Evolutionary conservation across 176 grass and related monocot genomes (phyloP).

Genomic region (Cenchrus americanus): DNA sequence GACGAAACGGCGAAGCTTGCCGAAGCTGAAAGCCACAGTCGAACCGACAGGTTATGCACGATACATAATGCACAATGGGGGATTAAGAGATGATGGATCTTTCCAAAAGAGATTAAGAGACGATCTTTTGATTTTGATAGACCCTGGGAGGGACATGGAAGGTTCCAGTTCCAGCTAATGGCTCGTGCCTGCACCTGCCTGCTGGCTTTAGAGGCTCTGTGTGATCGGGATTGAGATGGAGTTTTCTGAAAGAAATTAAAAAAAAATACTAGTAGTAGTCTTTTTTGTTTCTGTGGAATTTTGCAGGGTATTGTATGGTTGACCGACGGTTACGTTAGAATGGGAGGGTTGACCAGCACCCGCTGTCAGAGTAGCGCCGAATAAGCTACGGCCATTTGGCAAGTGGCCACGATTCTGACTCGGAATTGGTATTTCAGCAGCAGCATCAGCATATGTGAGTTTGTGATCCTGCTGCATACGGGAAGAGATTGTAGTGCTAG

Average conservation of each 20-base stretch:
- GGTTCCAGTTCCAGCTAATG: neutral
- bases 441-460: too few species aligned
- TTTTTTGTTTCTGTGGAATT: neutral
- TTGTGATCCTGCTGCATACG: too few species aligned
- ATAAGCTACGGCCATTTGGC: neutral
- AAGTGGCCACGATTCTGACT: too few species aligned
- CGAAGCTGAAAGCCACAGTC: neutral
- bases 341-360: neutral
- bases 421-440: too few species aligned
- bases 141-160: neutral
- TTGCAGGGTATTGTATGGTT: constrained; percentile 9
- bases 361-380: neutral
- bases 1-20: neutral
- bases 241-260: neutral
- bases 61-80: constrained; percentile 8
- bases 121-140: neutral
- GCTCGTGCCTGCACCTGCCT: neutral
- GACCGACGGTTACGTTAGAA: constrained; percentile 4
- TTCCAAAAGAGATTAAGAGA: too few species aligned
- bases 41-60: neutral
- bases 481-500: too few species aligned
- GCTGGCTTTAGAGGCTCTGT: neutral
- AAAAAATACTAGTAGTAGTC: neutral
- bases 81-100: neutral
- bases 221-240: neutral